Evolutionary conservation across 768 basidiomycete genomes (phyloP).

Genomic region (Calocybe gangraenosa): DNA sequence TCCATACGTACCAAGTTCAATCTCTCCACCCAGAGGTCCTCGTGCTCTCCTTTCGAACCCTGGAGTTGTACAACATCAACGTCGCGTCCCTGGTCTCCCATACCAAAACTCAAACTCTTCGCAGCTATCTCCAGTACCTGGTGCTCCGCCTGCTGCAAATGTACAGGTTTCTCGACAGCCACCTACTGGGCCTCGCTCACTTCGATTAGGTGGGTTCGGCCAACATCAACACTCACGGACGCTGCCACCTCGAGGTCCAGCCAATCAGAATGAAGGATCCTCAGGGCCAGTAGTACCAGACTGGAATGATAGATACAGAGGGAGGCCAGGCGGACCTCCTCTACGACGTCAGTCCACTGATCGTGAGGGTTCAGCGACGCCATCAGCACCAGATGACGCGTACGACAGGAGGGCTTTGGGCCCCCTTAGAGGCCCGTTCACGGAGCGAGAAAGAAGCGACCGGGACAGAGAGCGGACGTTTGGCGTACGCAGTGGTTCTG

Average conservation of each 20-base stretch:
- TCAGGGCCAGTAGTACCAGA: background rate
- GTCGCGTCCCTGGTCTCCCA: background rate
- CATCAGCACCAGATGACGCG: background rate
- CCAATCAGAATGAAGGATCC: too few relatives aligned
- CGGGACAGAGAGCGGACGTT: background rate
- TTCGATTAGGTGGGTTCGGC: background rate
- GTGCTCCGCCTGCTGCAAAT: background rate
- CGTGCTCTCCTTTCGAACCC: constrained; percentile 34
- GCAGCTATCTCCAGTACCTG: constrained; percentile 1
- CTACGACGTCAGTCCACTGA: background rate
- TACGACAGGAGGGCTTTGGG: background rate
- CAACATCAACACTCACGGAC: background rate
- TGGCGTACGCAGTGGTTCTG: too few relatives aligned
- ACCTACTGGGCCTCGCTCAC: constrained; percentile 9
- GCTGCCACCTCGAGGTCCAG: too few relatives aligned
- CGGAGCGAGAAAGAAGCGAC: background rate
- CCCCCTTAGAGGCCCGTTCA: background rate
- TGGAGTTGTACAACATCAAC: constrained; percentile 9
- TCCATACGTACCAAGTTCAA: constrained; percentile 21
- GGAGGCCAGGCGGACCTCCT: background rate
- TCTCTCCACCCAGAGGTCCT: constrained; percentile 42
- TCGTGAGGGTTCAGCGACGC: background rate
- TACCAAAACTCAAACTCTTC: background rate
- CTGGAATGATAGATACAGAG: background rate
- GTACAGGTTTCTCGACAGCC: background rate